phyloP scores from a whole-genome alignment of 192 early-diverging fungal genomes.

The Podila epicladia region DNA sequence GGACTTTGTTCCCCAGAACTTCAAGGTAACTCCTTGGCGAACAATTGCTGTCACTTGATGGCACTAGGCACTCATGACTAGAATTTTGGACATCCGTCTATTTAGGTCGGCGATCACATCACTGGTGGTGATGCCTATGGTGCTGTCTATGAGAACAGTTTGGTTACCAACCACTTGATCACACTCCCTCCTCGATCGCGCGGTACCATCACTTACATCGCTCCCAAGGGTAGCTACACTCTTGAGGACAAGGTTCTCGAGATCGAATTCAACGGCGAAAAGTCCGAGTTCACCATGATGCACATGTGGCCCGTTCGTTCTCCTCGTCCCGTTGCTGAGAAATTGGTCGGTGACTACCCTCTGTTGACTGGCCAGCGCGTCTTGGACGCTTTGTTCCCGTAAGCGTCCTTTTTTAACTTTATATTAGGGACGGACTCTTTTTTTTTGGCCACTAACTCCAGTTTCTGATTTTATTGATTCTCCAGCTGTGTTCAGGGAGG shows the following conservation, averaged over 20 bases:
- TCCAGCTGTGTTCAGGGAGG: slow-evolving; percentile 96
- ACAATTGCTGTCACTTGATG: neutral
- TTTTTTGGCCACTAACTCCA: neutral
- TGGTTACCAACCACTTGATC: slow-evolving; percentile 91
- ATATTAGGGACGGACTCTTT: too few relatives aligned
- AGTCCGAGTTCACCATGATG: slow-evolving; percentile 93
- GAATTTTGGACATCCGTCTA: neutral
- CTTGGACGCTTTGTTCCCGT: slow-evolving; percentile 98
- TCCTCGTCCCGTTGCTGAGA: slow-evolving; percentile 94
- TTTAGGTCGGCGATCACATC: slow-evolving; percentile 93
- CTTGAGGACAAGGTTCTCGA: slow-evolving; percentile 92
- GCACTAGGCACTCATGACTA: neutral
- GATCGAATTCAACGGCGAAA: slow-evolving; percentile 98
- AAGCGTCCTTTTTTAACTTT: slow-evolving; percentile 21
- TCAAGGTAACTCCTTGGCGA: slow-evolving; percentile 65
- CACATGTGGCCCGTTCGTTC: slow-evolving; percentile 98
- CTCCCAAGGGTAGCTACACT: slow-evolving; percentile 91
- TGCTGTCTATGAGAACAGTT: slow-evolving; percentile 93
- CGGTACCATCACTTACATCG: slow-evolving; percentile 97
- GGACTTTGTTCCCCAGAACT: slow-evolving; percentile 96
- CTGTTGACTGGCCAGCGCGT: slow-evolving; percentile 99
- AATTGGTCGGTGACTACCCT: slow-evolving; percentile 94
- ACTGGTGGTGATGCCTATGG: slow-evolving; percentile 99
- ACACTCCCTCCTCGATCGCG: slow-evolving; percentile 93
- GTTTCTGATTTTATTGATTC: neutral